Evolutionary conservation across 2,329 filamentous ascomycete genomes (phyloP), one percentile per base, ranked within the genome.

Genomic region (Helotiales sp.): DNA sequence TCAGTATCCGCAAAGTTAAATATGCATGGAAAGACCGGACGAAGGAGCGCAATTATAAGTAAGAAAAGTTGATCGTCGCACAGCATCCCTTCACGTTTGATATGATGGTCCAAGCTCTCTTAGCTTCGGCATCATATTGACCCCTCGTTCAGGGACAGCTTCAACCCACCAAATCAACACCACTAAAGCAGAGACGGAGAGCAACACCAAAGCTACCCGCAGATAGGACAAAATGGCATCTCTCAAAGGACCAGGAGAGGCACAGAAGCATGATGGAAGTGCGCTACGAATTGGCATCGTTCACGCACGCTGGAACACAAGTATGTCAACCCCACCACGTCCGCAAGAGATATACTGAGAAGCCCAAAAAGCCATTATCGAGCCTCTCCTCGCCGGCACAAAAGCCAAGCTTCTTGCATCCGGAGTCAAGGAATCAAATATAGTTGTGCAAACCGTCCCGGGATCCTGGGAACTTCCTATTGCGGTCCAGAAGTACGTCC

Each of bases 401-500:
- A 90, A 88, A 75, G 87, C 88, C 67, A 88, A 88, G 71, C 86
- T 99, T 55, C 77, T 88, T 31, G 83, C 83, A 42, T 85, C 88
- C 53, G 95, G 95, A 55, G 93, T 99, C 56, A 86, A 86, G 72
- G 86, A 92, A 70, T 85, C 89, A 69, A 96, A 97, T 75, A 96
- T 99, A 70, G 85, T 93, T 54, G 78, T 93, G 36, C 89, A 97
- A 77, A 90, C 88, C 51, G 95, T 98, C 31, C 95, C 95, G 0
- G 95, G 95, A 53, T 90, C 90, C 63, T 99, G 96, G 83, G 95
- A 99, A 77, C 82, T 99, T 42, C 95, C 95, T 52, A 90, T 93
- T 70, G 91, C 92, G 40, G 89, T 88, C 93, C 67, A 66, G 6
- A 69, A 69, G 69, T 71, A 62, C 30, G 52, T 46, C 5, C 31